Evolutionary conservation across 306 rosid species (phyloP).

Genomic region (Vigna mungo): DNA sequence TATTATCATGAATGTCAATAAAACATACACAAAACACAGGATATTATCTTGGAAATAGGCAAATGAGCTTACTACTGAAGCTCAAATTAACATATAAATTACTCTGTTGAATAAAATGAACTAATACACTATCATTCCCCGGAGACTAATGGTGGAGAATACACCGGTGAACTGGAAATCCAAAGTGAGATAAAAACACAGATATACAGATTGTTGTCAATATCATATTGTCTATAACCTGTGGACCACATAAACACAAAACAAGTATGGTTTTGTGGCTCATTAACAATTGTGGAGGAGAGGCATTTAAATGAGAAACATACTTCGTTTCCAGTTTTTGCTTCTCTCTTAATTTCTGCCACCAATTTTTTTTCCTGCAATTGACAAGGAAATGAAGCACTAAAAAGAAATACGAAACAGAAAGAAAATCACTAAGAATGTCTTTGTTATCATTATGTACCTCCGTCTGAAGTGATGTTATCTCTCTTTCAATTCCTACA

Average conservation of each 20-base stretch:
- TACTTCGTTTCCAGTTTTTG: constrained; percentile 97
- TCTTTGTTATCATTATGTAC: constrained; percentile 51
- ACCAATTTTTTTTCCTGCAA: constrained; percentile 89
- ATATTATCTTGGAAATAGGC: neutral
- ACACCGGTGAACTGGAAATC: too few relatives aligned
- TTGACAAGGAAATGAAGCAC: constrained; percentile 36
- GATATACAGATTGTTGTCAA: neutral
- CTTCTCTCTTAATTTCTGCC: constrained; percentile 88
- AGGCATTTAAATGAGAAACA: constrained; percentile 5
- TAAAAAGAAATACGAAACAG: constrained; percentile 22
- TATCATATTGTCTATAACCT: neutral
- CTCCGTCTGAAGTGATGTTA: constrained; percentile 89
- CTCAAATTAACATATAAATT: neutral
- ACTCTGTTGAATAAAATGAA: neutral
- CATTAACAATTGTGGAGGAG: neutral
- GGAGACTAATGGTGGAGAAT: too few relatives aligned
- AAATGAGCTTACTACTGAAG: neutral
- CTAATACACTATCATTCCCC: too few relatives aligned
- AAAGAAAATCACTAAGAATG: constrained; percentile 25
- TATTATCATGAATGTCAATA: constrained; percentile 10
- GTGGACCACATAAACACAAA: neutral
- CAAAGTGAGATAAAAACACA: too few relatives aligned
- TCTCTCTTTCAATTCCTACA: constrained; percentile 93
- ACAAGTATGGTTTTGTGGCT: neutral
- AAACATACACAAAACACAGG: neutral